Conservation (phyloP, 1,284 basidiomycete species). For the Tranzscheliella williamsii region DNA sequence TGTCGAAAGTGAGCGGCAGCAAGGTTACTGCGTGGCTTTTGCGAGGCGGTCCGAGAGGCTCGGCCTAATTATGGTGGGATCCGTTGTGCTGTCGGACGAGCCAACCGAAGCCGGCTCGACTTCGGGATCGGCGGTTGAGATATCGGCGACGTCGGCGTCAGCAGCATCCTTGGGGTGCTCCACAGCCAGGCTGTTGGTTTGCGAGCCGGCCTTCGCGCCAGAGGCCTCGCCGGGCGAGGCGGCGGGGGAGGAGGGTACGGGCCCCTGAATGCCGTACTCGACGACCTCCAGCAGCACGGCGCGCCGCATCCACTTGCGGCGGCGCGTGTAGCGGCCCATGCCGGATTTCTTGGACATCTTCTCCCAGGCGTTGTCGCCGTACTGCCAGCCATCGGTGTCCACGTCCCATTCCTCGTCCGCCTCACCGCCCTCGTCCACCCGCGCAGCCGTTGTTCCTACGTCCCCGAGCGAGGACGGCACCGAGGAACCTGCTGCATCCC, state of each 20-base stretch:
- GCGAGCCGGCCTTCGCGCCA: too few species aligned
- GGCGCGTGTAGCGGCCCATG: conserved; percentile 70
- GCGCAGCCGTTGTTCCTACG: conserved; percentile 16
- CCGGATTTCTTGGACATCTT: conserved; percentile 74
- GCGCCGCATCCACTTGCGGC: conserved; percentile 61
- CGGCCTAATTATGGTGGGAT: neutral
- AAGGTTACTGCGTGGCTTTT: conserved; percentile 19
- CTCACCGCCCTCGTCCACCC: neutral
- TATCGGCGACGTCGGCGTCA: too few species aligned
- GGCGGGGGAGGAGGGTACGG: conserved; percentile 3
- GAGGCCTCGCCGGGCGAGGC: too few species aligned
- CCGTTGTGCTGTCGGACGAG: neutral
- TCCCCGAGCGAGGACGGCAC: conserved; percentile 4
- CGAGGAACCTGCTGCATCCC: neutral
- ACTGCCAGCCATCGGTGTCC: conserved; percentile 88
- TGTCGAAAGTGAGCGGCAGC: too few species aligned
- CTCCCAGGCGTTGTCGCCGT: conserved; percentile 96
- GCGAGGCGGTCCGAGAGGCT: conserved; percentile 20
- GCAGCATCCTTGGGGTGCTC: too few species aligned
- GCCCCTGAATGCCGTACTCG: conserved; percentile 37
- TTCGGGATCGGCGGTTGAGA: too few species aligned
- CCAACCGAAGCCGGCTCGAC: neutral
- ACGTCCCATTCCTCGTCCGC: conserved; percentile 63
- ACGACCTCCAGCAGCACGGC: conserved; percentile 61
- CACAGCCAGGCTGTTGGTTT: too few species aligned